Percentiles rank a stretch among this genome's conserved stretches.
Evolutionary conservation across 257 asterid species (phyloP).

Genomic region (Primulina huaijiensis): DNA sequence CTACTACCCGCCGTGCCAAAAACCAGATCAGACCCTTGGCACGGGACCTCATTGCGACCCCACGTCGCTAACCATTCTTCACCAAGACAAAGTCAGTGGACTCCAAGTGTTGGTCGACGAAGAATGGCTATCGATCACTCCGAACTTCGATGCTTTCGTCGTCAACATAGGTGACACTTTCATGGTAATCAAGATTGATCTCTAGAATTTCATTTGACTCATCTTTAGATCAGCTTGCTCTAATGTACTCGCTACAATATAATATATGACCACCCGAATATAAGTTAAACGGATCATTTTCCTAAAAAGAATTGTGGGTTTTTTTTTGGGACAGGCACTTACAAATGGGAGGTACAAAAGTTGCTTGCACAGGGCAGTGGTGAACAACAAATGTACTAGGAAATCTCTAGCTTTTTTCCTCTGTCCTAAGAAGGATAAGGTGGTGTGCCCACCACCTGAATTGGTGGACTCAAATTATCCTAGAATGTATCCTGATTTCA

Average conservation of each 20-base stretch:
- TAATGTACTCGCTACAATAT: background rate
- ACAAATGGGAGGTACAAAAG: slow-evolving; percentile 79
- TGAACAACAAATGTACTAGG: slow-evolving; percentile 69
- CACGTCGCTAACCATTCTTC: slow-evolving; percentile 78
- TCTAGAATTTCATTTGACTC: background rate
- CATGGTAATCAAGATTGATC: slow-evolving; percentile 48
- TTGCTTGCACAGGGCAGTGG: slow-evolving; percentile 89
- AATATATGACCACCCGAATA: too few species aligned
- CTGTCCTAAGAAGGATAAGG: slow-evolving; percentile 76
- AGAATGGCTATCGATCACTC: slow-evolving; percentile 63
- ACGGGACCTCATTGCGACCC: slow-evolving; percentile 95
- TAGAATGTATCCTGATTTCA: slow-evolving; percentile 73
- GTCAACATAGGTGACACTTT: slow-evolving; percentile 92
- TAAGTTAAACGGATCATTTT: background rate
- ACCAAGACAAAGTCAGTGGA: slow-evolving; percentile 75
- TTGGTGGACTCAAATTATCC: slow-evolving; percentile 70
- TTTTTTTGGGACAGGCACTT: slow-evolving; percentile 53
- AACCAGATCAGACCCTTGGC: slow-evolving; percentile 72
- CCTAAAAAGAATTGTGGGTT: background rate
- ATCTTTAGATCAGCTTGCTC: background rate
- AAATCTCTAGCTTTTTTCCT: slow-evolving; percentile 85
- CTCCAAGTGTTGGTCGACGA: slow-evolving; percentile 74
- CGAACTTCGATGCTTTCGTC: slow-evolving; percentile 58
- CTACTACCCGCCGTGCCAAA: slow-evolving; percentile 75
- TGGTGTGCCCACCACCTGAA: slow-evolving; percentile 75